Base-by-base conservation (phyloP, 1,284 basidiomycete species). In the Marasmius fiardii region DNA sequence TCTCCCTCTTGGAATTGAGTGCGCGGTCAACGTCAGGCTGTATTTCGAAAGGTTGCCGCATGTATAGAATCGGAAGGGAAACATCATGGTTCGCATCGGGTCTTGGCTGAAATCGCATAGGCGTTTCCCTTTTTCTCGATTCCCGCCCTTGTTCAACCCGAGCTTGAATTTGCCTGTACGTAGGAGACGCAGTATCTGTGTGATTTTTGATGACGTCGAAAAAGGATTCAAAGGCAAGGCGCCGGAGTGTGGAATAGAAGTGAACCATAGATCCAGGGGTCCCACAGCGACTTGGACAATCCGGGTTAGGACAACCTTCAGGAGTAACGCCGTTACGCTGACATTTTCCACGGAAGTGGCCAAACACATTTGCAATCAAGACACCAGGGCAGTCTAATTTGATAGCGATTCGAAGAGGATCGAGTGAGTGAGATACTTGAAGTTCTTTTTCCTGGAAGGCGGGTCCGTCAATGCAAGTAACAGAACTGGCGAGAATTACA, bases 321-420 rank as follows among this genome's bases (percentile, higher is more conserved):
- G 87, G 88, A 24, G 83, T 77, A 53, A 76, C 69, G 49, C 79
- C 83, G 55, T 81, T 73, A 6, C 60, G 64, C 61, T 81, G 79
- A 63, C 88, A 90, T 70, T 88, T 91, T 55, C 88, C 89, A 60
- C 90, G 89, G 68, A 90, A 90, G 70, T 73, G 82, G 28, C 84
- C 82, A 59, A 89, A 89, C 60, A 89, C 83, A 20, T 75, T 76
- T 24, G 58, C 68, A 62, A 77, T 70, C 62, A 86, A 72, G 4
- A 69, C 66, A 3, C 68, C 54, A 62, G 79, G 81, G 26, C 79
- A 75, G 21, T 65, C 61, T 44, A 74, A 66, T 34, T 72, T 56
- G 70, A 81, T 88, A 0, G 74, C 72, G 20, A 67, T 57, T 43
- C 77, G 49, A 47, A 88, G 65, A 4, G 84, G 81, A 4, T 68